A percentile compares a stretch with the other conserved stretches of the same genome.
phyloP scores from a whole-genome alignment of 2,329 filamentous ascomycete genomes.

The Colletotrichum shisoi region DNA sequence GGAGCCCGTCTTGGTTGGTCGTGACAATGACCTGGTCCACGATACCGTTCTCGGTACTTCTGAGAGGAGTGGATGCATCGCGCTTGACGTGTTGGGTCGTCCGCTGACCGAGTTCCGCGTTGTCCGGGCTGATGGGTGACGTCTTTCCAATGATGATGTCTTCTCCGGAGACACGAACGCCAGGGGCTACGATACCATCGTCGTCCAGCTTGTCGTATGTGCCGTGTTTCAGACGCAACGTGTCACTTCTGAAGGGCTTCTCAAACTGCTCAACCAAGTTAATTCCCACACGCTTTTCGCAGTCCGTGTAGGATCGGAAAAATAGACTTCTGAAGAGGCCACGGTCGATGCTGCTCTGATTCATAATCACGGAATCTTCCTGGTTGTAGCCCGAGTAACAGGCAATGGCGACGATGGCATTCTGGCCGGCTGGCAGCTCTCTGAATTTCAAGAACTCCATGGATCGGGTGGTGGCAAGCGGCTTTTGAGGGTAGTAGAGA shows the following conservation, averaged over 20 bases:
- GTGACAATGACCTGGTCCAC: slow-evolving; percentile 93
- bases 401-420: slow-evolving; percentile 96
- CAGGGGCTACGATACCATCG: slow-evolving; percentile 92
- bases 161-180: slow-evolving; percentile 93
- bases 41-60: slow-evolving; percentile 96
- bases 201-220: slow-evolving; percentile 98
- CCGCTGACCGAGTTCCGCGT: slow-evolving; percentile 90
- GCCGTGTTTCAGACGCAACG: slow-evolving; percentile 89
- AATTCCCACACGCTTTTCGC: slow-evolving; percentile 94
- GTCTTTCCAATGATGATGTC: slow-evolving; percentile 99
- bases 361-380: slow-evolving; percentile 99
- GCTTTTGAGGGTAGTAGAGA: slow-evolving; percentile 98
- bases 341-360: slow-evolving; percentile 98
- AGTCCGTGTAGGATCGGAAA: slow-evolving; percentile 96
- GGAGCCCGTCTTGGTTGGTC: slow-evolving; percentile 91
- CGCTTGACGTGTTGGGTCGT: slow-evolving; percentile 90
- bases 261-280: slow-evolving; percentile 93
- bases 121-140: slow-evolving; percentile 89
- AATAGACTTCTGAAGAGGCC: slow-evolving; percentile 97
- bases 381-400: slow-evolving; percentile 99
- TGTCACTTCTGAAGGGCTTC: slow-evolving; percentile 89
- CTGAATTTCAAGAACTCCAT: slow-evolving; percentile 99
- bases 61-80: slow-evolving; percentile 92
- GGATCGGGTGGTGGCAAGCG: slow-evolving; percentile 90
- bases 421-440: slow-evolving; percentile 94